Conservation (phyloP, 2,329 filamentous ascomycete species). For the Beauveria sp. region DNA sequence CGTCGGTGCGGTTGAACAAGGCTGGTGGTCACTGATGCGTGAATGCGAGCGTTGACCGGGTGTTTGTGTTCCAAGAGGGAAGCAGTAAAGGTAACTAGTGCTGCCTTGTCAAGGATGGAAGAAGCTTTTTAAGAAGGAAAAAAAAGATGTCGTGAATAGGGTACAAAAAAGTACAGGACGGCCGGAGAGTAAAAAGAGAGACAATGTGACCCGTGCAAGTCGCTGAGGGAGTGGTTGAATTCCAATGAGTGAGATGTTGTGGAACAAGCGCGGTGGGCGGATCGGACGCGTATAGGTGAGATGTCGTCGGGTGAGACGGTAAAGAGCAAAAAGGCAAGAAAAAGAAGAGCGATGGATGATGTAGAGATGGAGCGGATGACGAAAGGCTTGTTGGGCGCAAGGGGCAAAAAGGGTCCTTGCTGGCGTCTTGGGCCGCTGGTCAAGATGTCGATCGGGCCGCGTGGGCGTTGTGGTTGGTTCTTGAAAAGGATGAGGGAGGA, state of each 20-base stretch:
- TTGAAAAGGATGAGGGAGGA: background rate
- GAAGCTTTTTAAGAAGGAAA: background rate
- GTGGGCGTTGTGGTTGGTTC: no score
- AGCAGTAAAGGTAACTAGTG: no score
- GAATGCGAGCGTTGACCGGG: no score
- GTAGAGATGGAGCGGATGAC: background rate
- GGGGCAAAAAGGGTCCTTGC: no score
- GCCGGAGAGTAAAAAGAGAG: background rate
- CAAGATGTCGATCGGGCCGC: background rate
- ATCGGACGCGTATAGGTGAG: background rate
- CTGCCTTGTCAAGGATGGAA: background rate
- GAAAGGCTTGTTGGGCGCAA: no score
- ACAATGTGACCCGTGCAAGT: background rate
- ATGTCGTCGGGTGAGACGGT: background rate
- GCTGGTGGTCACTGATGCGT: no score
- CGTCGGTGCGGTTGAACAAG: background rate
- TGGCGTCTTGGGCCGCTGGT: no score
- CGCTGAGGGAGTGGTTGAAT: background rate
- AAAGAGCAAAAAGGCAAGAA: background rate
- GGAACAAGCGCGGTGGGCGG: constrained; percentile 1
- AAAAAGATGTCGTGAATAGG: no score
- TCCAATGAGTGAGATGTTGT: constrained; percentile 7
- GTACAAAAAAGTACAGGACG: no score
- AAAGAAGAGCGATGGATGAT: background rate
- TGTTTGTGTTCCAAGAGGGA: background rate